Base-by-base conservation (phyloP, 306 rosid species). In the Pterocarpus santalinus region DNA sequence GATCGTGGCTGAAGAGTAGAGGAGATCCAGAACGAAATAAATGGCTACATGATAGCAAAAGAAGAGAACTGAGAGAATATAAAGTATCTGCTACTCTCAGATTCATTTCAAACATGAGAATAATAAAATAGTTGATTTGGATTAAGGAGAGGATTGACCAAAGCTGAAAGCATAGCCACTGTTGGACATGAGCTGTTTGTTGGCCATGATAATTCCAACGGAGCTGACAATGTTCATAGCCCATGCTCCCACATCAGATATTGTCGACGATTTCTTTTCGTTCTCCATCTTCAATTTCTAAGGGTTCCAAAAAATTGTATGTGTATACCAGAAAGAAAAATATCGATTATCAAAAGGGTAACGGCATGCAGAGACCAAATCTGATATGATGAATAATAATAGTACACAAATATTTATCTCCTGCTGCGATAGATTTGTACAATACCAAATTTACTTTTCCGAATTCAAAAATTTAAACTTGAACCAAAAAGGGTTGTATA, bases 171-270 rank as follows among this genome's bases (percentile, higher is more conserved):
- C 93, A 33, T 89, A 91, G 5, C 97, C 97, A 69, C 62, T 55
- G 49, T 41, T 14, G 28, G 94, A 90, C 97, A 91, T 91, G 81
- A 90, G 94, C 85, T 88, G 89, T 83, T 91, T 91, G 84, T 91
- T 91, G 69, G 92, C 92, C 91, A 91, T 94, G 73, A 94, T 94
- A 65, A 94, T 91, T 32, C 97, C 97, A 39, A 94, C 98, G 62
- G 97, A 94, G 83, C 97, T 94, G 55, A 94, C 77, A 35, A 94
- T 86, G 81, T 94, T 94, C 96, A 92, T 91, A 44, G 87, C 97
- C 98, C 98, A 94, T 3, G 97, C 97, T 80, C 97, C 97, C 5
- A 94, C 82, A 75, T 92, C 94, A 7, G 91, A 89, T 12, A 91
- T 89, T 7, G 85, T 77, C 22, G 86, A 47, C 2, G 90, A 10